These are phyloP conservation scores for Tanacetum coccineum DNA, from an alignment of 129 eudicot species.

Conservation along the genomic window DNA sequence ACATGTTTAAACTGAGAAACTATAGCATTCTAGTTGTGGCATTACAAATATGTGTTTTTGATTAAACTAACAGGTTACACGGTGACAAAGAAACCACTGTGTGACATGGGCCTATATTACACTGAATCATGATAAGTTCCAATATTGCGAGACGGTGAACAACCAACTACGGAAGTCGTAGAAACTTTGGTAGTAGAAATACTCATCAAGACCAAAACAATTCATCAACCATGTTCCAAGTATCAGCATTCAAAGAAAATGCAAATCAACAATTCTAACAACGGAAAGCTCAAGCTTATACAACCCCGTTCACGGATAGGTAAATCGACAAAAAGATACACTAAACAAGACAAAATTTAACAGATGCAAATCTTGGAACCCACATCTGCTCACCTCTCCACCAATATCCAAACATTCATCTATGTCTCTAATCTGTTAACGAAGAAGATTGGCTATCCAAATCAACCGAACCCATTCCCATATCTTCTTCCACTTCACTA, in stretches of 20 bases:
- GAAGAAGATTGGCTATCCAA: constrained; percentile 53
- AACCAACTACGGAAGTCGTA: neutral
- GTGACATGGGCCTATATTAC: neutral
- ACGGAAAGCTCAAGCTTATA: constrained; percentile 20
- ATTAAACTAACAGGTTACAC: neutral
- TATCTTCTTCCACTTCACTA: constrained; percentile 63
- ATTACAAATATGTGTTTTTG: too few species aligned
- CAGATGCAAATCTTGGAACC: constrained; percentile 10
- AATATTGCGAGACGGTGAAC: neutral
- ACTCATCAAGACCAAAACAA: neutral
- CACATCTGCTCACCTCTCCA: constrained; percentile 21
- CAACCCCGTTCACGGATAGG: constrained; percentile 12
- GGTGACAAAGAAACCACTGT: neutral
- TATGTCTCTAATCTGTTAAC: constrained; percentile 31
- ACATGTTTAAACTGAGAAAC: too few species aligned
- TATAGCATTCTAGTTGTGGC: too few species aligned
- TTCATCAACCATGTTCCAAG: neutral
- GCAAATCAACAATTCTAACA: neutral
- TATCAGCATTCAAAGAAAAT: neutral
- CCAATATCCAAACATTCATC: constrained; percentile 1
- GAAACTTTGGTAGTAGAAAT: neutral
- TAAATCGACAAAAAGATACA: constrained; percentile 18
- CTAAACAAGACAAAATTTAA: constrained; percentile 19
- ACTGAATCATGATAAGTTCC: neutral
- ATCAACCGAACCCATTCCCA: constrained; percentile 69